Base-by-base conservation (phyloP, 1,139 yeast genomes). In the Geotrichum europaeum region DNA sequence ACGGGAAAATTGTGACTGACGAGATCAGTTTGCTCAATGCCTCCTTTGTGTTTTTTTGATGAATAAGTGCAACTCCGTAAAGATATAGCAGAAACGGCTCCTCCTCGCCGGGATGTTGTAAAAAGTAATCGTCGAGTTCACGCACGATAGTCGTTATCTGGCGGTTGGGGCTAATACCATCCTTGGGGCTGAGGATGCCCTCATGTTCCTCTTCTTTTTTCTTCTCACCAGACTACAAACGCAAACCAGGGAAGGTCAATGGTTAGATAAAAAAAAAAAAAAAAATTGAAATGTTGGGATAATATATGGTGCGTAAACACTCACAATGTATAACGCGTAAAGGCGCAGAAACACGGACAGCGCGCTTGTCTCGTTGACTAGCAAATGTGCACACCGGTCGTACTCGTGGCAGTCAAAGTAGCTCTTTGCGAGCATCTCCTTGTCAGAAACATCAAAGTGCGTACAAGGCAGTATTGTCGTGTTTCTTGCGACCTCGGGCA, bases 381-480 rank as follows among this genome's bases (percentile, higher is more conserved):
- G 75, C 22, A 79, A 79, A 66, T 79, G 77, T 1, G 89, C 84
- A 63, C 95, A 89, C 43, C 99, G 76, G 63, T 87, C 95, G 70
- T 86, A 92, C 71, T 94, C 99, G 67, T 88, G 86, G 69, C 92
- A 84, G 68, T 84, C 87, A 76, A 94, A 90, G 68, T 88, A 86
- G 0, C 89, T 73, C 62, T 84, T 84, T 0, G 96, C 97, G 34
- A 90, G 75, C 13, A 83, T 68, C 15, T 76, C 65, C 55, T 64
- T 60, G 58, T 61, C 61, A 1, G 62, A 28, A 24, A 60, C 40
- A 12, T 43, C 24, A 18, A 54, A 53, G 2, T 56, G 59, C 43
- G 36, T 36, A 30, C 10, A 28, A 15, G 56, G 36, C 24, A 30
- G n/a, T 2, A 43, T 15, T 3, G 30, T 25, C 9, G 40, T 24